These are phyloP conservation scores for Abrus pulchellus DNA, from an alignment of 306 rosid genomes.

Conservation along the genomic window DNA sequence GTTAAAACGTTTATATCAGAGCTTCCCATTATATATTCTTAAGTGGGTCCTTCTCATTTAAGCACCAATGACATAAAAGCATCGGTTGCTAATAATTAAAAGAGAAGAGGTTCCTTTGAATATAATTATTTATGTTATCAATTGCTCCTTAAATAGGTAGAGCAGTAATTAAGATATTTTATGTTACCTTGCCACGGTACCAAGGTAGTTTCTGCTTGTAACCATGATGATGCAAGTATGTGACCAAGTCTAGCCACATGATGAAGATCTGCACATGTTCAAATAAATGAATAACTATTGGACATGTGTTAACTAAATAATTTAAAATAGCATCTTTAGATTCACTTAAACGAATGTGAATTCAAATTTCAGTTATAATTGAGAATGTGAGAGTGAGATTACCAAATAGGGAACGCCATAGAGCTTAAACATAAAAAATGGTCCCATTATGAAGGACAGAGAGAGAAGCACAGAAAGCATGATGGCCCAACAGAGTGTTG, in stretches of 20 bases:
- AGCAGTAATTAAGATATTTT: no score
- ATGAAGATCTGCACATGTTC: conserved; percentile 65
- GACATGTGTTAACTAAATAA: neutral
- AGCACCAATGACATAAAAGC: no score
- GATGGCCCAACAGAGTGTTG: conserved; percentile 76
- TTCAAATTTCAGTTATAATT: no score
- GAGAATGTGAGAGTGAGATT: conserved; percentile 26
- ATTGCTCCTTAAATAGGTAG: no score
- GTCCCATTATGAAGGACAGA: conserved; percentile 62
- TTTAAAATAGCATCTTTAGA: no score
- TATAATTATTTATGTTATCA: no score
- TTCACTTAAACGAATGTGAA: no score
- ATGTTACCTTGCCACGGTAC: conserved; percentile 92
- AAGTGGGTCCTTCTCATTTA: no score
- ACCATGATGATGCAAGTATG: conserved; percentile 97
- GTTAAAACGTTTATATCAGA: no score
- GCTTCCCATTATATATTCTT: no score
- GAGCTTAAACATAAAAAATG: conserved; percentile 63
- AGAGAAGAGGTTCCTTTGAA: no score
- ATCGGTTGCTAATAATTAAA: no score
- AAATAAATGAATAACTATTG: neutral
- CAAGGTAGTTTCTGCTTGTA: conserved; percentile 87
- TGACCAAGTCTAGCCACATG: conserved; percentile 93
- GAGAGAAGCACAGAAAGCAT: conserved; percentile 67
- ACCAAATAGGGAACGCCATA: conserved; percentile 92